These are phyloP conservation scores for Nicotiana undulata DNA, from an alignment of 257 asterid genomes.

Conservation along the genomic window DNA sequence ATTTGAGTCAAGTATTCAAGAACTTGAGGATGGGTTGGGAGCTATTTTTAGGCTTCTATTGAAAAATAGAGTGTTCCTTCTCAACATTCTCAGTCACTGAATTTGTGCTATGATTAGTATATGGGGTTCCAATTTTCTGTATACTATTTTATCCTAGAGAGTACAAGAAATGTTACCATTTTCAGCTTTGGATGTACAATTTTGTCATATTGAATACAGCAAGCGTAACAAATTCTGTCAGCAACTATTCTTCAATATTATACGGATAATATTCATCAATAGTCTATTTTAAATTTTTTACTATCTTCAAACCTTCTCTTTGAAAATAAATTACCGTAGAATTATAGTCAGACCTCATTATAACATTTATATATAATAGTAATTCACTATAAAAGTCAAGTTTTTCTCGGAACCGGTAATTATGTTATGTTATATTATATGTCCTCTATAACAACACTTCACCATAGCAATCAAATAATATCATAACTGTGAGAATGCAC, in stretches of 20 bases:
- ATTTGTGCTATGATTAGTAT: background rate
- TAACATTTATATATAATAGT: too few relatives aligned
- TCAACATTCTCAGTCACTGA: slow-evolving; percentile 25
- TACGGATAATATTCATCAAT: background rate
- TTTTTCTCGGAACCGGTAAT: too few relatives aligned
- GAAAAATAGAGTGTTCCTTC: slow-evolving; percentile 20
- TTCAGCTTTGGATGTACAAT: background rate
- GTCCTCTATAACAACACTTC: too few relatives aligned
- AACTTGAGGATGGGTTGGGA: slow-evolving; percentile 6
- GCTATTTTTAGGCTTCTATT: slow-evolving; percentile 7
- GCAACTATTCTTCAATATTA: background rate
- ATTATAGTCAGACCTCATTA: too few relatives aligned
- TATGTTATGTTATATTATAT: too few relatives aligned
- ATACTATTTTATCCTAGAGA: background rate
- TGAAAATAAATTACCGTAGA: too few relatives aligned
- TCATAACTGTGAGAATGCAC: too few relatives aligned
- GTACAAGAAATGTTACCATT: background rate
- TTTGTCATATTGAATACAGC: background rate
- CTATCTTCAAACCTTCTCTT: too few relatives aligned
- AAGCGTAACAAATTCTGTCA: background rate
- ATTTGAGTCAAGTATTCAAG: slow-evolving; percentile 9
- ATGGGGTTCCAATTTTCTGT: background rate
- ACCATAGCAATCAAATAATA: too few relatives aligned
- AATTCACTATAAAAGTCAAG: too few relatives aligned
- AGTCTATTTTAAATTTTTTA: too few relatives aligned